phyloP scores from a whole-genome alignment of 2,329 filamentous ascomycete genomes.

The Tolypocladium ovalisporum region DNA sequence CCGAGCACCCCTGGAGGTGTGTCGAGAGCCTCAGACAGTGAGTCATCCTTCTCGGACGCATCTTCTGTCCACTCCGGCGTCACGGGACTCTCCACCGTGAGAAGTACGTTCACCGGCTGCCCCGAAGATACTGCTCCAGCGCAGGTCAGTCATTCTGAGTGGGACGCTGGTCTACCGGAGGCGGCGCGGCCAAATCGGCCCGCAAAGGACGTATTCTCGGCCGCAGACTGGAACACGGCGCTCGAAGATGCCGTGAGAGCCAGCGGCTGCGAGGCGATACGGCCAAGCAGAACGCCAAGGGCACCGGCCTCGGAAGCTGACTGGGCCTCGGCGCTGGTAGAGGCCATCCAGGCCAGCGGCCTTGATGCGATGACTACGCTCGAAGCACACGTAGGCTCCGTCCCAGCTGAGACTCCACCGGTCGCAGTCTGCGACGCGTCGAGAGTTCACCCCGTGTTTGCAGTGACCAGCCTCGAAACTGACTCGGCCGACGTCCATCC shows the following conservation, averaged over 20 bases:
- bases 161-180: neutral
- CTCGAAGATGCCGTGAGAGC: neutral
- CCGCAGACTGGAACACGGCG: neutral
- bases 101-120: neutral
- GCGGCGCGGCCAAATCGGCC: neutral
- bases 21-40: constrained; percentile 6
- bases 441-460: neutral
- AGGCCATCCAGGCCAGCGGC: neutral
- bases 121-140: neutral
- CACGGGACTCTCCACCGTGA: constrained; percentile 5
- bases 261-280: neutral
- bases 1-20: constrained; percentile 1
- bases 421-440: neutral
- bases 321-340: neutral
- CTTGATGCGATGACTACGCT: neutral
- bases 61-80: constrained; percentile 3
- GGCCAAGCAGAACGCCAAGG: neutral
- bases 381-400: neutral
- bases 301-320: neutral
- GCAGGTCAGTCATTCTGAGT: neutral
- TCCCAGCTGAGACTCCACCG: neutral
- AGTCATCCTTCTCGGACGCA: constrained; percentile 7
- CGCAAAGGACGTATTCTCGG: neutral
- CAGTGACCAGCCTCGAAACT: neutral
- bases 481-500: neutral